A percentile compares a stretch with the other conserved stretches of the same genome.
These are phyloP conservation scores for Moesziomyces sp. DNA, from an alignment of 1,284 basidiomycete species.

Conservation along the genomic window DNA sequence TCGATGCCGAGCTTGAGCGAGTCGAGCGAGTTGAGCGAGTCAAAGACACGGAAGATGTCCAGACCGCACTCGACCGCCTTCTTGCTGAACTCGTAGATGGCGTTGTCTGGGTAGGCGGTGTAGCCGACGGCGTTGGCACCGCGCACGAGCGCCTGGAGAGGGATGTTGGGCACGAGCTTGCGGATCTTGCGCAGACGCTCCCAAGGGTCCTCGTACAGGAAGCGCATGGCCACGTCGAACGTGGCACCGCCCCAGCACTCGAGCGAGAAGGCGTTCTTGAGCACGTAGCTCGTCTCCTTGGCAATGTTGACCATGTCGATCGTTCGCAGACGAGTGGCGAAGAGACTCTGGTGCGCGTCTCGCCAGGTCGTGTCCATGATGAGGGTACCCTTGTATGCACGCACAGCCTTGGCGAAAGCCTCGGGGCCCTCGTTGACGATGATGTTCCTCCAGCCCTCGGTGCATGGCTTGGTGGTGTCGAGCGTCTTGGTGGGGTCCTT, in stretches of 20 bases:
- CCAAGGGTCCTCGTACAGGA: conserved; percentile 99
- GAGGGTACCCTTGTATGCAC: conserved; percentile 88
- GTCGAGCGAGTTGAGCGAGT: conserved; percentile 77
- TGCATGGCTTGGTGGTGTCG: conserved; percentile 85
- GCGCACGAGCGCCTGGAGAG: conserved; percentile 96
- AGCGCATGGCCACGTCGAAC: conserved; percentile 99
- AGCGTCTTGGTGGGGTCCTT: conserved; percentile 79
- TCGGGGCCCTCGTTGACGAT: conserved; percentile 98
- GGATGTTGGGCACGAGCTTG: conserved; percentile 97
- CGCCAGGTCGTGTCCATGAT: conserved; percentile 89
- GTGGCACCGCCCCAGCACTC: conserved; percentile 99
- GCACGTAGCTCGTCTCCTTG: conserved; percentile 87
- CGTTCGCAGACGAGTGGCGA: conserved; percentile 95
- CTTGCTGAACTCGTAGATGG: conserved; percentile 85
- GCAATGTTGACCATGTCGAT: conserved; percentile 99
- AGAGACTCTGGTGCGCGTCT: conserved; percentile 97
- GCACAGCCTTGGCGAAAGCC: conserved; percentile 97
- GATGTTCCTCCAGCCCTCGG: conserved; percentile 96
- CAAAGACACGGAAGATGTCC: conserved; percentile 99
- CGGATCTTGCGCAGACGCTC: conserved; percentile 93
- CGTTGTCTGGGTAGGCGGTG: conserved; percentile 99
- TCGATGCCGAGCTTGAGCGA: conserved; percentile 76
- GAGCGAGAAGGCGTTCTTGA: conserved; percentile 93
- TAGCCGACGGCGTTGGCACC: conserved; percentile 99
- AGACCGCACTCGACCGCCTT: conserved; percentile 98